Conservation (phyloP, 495 filamentous ascomycete species). For the Penicillium cinerascens region DNA sequence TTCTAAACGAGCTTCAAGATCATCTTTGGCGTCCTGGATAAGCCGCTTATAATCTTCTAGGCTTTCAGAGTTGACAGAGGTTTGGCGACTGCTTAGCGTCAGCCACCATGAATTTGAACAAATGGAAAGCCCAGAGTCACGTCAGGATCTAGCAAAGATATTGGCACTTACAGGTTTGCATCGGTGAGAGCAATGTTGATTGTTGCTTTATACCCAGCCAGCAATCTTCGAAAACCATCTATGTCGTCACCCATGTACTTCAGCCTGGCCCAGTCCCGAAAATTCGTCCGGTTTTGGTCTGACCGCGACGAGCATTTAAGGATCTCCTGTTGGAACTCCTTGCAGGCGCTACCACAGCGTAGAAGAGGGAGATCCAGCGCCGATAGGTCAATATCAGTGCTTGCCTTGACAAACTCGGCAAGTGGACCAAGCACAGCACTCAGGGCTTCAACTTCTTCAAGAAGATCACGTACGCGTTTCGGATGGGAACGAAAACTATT, state of each 20-base stretch:
- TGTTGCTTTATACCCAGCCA: slow-evolving; percentile 41
- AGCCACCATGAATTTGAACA: not conserved
- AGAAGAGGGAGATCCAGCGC: slow-evolving; percentile 22
- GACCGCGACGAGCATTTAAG: slow-evolving; percentile 18
- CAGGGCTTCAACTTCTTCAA: slow-evolving; percentile 38
- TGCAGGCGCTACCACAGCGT: slow-evolving; percentile 25
- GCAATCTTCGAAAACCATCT: slow-evolving; percentile 26
- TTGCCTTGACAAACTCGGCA: slow-evolving; percentile 20
- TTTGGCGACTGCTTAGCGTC: slow-evolving; percentile 18
- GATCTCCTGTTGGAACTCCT: slow-evolving; percentile 24
- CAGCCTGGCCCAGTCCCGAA: slow-evolving; percentile 31
- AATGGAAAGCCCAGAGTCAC: not conserved
- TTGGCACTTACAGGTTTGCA: slow-evolving; percentile 35
- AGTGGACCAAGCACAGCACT: slow-evolving; percentile 35
- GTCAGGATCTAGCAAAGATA: too few relatives aligned
- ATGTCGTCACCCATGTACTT: slow-evolving; percentile 30
- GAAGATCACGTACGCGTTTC: slow-evolving; percentile 38
- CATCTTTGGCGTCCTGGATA: slow-evolving; percentile 34
- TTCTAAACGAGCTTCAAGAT: slow-evolving; percentile 37
- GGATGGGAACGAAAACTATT: slow-evolving; percentile 38
- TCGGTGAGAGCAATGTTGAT: slow-evolving; percentile 38
- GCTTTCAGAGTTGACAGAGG: slow-evolving; percentile 24
- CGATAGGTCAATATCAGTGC: slow-evolving; percentile 11
- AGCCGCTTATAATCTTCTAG: slow-evolving; percentile 32
- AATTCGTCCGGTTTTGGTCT: slow-evolving; percentile 11